Evolutionary conservation across 2,329 filamentous ascomycete genomes (phyloP).

Genomic region (Cercospora sojina): DNA sequence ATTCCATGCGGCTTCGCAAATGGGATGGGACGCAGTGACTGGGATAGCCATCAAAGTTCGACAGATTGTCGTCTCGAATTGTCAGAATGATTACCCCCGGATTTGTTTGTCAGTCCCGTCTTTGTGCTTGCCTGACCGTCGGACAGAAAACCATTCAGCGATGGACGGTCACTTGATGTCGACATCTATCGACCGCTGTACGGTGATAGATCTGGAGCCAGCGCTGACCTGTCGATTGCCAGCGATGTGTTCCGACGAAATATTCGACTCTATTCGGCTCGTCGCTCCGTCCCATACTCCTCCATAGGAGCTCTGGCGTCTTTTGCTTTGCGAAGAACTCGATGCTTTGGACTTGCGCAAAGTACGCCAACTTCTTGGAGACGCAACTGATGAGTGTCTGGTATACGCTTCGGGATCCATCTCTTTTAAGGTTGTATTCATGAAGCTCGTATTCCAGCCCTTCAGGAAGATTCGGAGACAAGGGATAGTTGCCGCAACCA

Average conservation of each 20-base stretch:
- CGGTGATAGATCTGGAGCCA: conserved; percentile 12
- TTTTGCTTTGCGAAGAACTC: conserved; percentile 8
- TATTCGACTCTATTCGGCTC: conserved; percentile 3
- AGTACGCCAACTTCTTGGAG: background rate
- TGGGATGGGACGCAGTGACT: background rate
- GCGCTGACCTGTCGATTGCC: conserved; percentile 1
- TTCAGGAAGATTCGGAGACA: conserved; percentile 27
- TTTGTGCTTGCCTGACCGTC: background rate
- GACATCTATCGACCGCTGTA: conserved; percentile 12
- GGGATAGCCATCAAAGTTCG: background rate
- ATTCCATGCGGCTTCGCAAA: background rate
- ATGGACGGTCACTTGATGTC: conserved; percentile 1
- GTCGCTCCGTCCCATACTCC: conserved; percentile 13
- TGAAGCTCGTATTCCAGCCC: conserved; percentile 25
- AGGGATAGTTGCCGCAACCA: conserved; percentile 26
- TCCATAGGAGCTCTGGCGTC: background rate
- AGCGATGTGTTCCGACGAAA: conserved; percentile 7
- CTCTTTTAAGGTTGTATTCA: conserved; percentile 5
- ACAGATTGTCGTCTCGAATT: background rate
- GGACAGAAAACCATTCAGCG: background rate
- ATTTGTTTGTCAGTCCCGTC: background rate
- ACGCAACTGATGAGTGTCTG: conserved; percentile 7
- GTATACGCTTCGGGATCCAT: conserved; percentile 14
- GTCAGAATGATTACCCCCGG: background rate
- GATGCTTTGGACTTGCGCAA: background rate